phyloP scores from a whole-genome alignment of 2,329 filamentous ascomycete species.

The Xylaria sp. region DNA sequence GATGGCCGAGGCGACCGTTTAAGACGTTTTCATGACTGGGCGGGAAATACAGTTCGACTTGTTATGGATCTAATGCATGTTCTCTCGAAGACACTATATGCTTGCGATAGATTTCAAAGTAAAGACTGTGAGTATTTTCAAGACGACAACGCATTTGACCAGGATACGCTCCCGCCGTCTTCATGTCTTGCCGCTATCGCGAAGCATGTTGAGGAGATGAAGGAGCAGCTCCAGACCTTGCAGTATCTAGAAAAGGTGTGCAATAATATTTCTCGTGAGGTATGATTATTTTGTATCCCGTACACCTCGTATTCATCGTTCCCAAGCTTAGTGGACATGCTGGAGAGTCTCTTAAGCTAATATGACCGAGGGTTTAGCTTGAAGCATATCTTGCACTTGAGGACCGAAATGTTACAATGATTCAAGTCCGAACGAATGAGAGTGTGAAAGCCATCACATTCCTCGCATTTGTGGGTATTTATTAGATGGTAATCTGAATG shows the following conservation, averaged over 20 bases:
- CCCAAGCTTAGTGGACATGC: background rate
- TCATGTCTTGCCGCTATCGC: conserved; percentile 22
- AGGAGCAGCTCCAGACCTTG: conserved; percentile 14
- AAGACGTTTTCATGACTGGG: conserved; percentile 30
- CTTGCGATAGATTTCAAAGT: conserved; percentile 24
- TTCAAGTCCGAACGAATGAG: conserved; percentile 32
- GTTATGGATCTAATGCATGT: conserved; percentile 26
- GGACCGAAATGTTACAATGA: conserved; percentile 27
- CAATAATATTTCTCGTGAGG: conserved; percentile 30
- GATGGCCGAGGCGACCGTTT: conserved; percentile 26
- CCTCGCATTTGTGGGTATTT: conserved; percentile 27
- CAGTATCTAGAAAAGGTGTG: conserved; percentile 28
- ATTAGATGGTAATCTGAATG: background rate
- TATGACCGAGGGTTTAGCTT: conserved; percentile 14
- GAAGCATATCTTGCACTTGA: conserved; percentile 30
- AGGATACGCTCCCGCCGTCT: conserved; percentile 1
- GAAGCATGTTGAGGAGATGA: conserved; percentile 33
- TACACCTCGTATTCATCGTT: background rate
- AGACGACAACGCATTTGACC: conserved; percentile 15
- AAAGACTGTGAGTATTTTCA: conserved; percentile 24
- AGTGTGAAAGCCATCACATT: conserved; percentile 29
- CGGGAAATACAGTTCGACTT: conserved; percentile 23
- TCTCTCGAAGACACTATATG: conserved; percentile 19
- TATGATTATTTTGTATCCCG: background rate
- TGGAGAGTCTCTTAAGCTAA: background rate